Base-by-base conservation (phyloP, 305 asterid species). In the Stenogyne calaminthoides region DNA sequence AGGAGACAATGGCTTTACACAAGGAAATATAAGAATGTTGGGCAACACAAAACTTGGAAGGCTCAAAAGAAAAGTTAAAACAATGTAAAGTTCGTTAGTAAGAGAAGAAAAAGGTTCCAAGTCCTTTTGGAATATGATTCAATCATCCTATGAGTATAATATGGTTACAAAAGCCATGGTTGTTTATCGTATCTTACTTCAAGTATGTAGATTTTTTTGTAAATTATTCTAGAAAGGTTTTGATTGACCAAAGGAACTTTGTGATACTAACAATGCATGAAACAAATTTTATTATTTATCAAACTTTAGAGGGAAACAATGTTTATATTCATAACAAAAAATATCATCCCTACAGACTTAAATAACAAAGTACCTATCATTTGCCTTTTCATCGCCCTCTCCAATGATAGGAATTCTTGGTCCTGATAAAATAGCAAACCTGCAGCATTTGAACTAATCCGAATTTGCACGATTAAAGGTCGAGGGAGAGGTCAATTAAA, bases 381-480 rank as follows among this genome's bases (percentile, higher is more conserved):
- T 95, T 82, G 99, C 98, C 87, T 95, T 97, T 87, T 88, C 97
- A 77, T 89, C 76, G 62, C 97, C 99, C 89, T 92, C 99, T 37
- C 99, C 99, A 62, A 95, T 88, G 56, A 95, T 95, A 18, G 99
- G 99, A 80, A 95, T 92, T 49, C 98, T 95, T 64, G 99, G 99
- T 69, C 99, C 98, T 9, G 93, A 92, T 72, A 95, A 84, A 78
- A 95, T 79, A 49, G 96, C 96, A 80, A 88, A 90, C 90, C 99
- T 92, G 88, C 81, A 79, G 73, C 29, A 71, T 68, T 52, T 59
- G 58, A 60, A 67, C 73, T 73, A 63, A 76, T 60, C 52, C 70
- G 29, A 72, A 32, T 34, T 6, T 3, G 65, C 71, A 40, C 20
- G 52, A 64, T 65, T 5, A 15, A 76, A 58, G 29, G 59, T 39